A percentile compares a stretch with the other conserved stretches of the same genome.
phyloP scores from a whole-genome alignment of 73 alveolate species.

The Paramecium sonneborni region DNA sequence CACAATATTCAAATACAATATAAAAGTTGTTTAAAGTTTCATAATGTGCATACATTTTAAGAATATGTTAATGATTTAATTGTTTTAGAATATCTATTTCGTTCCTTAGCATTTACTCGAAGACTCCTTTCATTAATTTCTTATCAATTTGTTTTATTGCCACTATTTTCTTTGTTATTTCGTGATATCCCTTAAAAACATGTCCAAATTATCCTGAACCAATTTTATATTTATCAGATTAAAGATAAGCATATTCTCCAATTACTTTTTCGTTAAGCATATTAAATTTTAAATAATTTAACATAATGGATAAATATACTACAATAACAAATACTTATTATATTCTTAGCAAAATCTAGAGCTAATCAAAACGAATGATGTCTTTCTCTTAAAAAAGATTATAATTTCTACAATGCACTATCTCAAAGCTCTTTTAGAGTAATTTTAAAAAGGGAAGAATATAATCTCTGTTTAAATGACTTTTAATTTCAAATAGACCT shows the following conservation, averaged over 20 bases:
- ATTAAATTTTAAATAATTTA: not conserved
- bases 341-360: not conserved
- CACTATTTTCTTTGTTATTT: not conserved
- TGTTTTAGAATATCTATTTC: constrained; percentile 9
- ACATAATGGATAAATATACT: not conserved
- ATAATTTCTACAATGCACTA: too few species aligned
- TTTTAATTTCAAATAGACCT: too few species aligned
- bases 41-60: constrained; percentile 10
- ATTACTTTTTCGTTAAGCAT: constrained; percentile 38
- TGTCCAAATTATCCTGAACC: constrained; percentile 26
- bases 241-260: not conserved
- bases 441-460: not conserved
- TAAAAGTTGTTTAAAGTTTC: constrained; percentile 25
- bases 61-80: constrained; percentile 13
- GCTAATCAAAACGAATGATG: not conserved
- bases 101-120: not conserved
- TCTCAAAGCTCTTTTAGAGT: too few species aligned
- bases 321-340: not conserved
- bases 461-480: not conserved
- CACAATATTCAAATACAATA: constrained; percentile 29
- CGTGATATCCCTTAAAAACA: constrained; percentile 25
- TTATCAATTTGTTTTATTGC: constrained; percentile 41
- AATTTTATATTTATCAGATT: not conserved
- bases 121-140: not conserved
- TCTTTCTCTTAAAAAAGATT: too few species aligned